Base-by-base conservation (phyloP, 352 stramenopile genomes). In the Thalassiosira exigua region DNA sequence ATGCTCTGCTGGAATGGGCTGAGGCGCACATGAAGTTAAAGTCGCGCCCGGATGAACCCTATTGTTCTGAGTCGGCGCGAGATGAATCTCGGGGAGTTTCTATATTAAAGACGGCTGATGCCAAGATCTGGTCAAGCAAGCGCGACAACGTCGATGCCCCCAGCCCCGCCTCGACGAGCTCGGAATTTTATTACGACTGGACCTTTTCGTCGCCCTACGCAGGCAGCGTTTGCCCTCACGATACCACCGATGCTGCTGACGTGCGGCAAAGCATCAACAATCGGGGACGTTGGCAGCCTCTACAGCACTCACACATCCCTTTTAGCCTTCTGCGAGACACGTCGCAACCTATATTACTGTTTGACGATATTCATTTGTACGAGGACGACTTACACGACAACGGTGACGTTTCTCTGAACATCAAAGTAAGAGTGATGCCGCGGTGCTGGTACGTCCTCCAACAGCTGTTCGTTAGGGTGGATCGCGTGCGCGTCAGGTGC, bases 311-410 rank as follows among this genome's bases (percentile, higher is more conserved):
- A 2, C 51, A 44, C 22, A 82, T 82, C 22, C 74, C 74, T 19
- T 69, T 80, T 17, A 36, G 74, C 71, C 58, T 94, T 48, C 74
- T 95, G 36, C 71, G 54, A 46, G 72, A 90, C 74, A 75, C 75
- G 44, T 81, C 82, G 22, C 71, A 82, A 50, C 90, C 90, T 19
- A 95, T 96, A 75, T 70, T 96, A 46, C 90, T 94, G 12, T 96
- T 91, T 75, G 93, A 96, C 75, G 82, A 95, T 41, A 77, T 96
- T 17, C 56, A 80, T 4, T 64, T 96, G 2, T 95, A 91, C 50
- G 91, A 96, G 79, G 92, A 96, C 79, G 93, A 96, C 69, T 78
- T 96, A 56, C 89, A 96, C 65, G 93, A 96, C 69, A 93, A 95
- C 81, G 93, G 93, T 60, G 81, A 94, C 52, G 84, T 91, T 7